Evolutionary conservation across 768 basidiomycete genomes (phyloP), one percentile per base, ranked within the genome.

Genomic region (Calocera viscosa): DNA sequence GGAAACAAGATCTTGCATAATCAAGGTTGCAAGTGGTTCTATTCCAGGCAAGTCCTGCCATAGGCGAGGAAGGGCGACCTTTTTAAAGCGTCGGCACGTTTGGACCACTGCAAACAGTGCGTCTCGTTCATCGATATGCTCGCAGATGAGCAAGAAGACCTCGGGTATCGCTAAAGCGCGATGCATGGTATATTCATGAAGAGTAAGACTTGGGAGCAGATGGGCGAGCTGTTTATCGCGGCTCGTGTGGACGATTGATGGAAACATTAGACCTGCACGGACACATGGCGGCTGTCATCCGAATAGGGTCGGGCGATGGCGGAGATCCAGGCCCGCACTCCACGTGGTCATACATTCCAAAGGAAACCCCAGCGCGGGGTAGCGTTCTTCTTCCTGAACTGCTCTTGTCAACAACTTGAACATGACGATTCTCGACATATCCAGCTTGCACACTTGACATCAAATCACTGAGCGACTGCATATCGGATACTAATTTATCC

Each of bases 401-500:
- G 24, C 24, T 49, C 24, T 16, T 26, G 12, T 14, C 24, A 26
- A 16, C 49, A 16, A 16, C 14, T 26, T 49, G 49, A 26, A 10
- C 12, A 40, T 40, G 39, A 40, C 39, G 39, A 40, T 19, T 10
- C 39, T 10, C 39, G 19, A 40, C 11, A 10, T 19, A 10, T 10
- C 39, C 10, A 40, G 12, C 10, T 49, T 49, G 24, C 49, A n/a
- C n/a, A n/a, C n/a, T n/a, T n/a, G n/a, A n/a, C n/a, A n/a, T n/a
- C n/a, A n/a, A n/a, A 40, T 10, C 39, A 10, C 19, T 19, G 39
- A 10, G 39, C 39, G 10, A 40, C 19, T 10, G 11, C 11, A 40
- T 40, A 40, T 49, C 49, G 49, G 49, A 49, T 49, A 49, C n/a
- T n/a, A 49, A 49, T 14, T 16, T n/a, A 49, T 49, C 49, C 49